These are phyloP conservation scores for Mycena olivaceomarginata DNA, from an alignment of 768 basidiomycete species.

Conservation along the genomic window DNA sequence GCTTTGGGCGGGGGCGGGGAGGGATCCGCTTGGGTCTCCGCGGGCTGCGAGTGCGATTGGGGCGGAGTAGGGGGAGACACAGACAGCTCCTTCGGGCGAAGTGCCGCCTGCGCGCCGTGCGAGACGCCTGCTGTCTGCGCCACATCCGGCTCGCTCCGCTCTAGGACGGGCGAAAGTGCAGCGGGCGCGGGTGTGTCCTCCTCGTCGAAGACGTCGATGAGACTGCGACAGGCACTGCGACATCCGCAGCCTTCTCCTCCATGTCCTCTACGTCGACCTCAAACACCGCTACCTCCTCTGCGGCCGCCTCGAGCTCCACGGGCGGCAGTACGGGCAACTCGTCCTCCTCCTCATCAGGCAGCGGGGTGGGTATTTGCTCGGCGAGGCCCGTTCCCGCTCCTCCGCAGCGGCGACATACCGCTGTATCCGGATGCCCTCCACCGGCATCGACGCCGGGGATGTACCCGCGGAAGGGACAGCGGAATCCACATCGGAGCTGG, in stretches of 20 bases:
- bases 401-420: neutral
- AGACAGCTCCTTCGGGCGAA: neutral
- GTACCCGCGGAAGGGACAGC: neutral
- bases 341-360: slow-evolving; percentile 35
- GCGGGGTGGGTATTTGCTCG: slow-evolving; percentile 42
- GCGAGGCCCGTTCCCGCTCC: slow-evolving; percentile 28
- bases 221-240: neutral
- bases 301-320: neutral
- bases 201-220: neutral
- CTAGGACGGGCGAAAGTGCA: no score
- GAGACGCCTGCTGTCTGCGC: no score
- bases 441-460: neutral
- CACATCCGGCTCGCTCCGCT: no score
- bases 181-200: neutral
- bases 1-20: no score
- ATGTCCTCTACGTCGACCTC: neutral
- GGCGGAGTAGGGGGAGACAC: no score
- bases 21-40: neutral
- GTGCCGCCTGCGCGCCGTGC: neutral
- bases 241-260: neutral
- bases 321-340: neutral
- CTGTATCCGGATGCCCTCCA: neutral
- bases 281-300: neutral
- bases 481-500: neutral
- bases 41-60: no score